Conservation (phyloP, 2,329 filamentous ascomycete species). For the Ceratocystiopsis brevicomis region DNA sequence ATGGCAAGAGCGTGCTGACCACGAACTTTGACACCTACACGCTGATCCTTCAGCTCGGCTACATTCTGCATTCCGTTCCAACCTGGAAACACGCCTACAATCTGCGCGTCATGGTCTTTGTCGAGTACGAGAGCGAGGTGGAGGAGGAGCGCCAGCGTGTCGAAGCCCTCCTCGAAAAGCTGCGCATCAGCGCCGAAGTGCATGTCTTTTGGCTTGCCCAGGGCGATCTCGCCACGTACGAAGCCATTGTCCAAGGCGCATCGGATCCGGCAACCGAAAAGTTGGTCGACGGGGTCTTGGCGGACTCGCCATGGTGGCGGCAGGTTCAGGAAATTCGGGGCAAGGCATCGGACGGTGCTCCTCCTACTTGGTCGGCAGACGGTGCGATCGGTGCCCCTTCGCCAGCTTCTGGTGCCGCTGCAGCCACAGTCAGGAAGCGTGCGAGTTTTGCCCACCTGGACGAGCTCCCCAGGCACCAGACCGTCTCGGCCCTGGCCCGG, state of each 20-base stretch:
- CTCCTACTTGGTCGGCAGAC: too few relatives aligned
- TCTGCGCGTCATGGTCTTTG: conserved; percentile 66
- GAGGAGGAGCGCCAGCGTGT: conserved; percentile 59
- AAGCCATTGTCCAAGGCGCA: conserved; percentile 58
- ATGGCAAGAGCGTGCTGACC: conserved; percentile 50
- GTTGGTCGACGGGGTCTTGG: conserved; percentile 45
- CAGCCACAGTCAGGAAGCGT: conserved; percentile 13
- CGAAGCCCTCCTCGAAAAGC: conserved; percentile 54
- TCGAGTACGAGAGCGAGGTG: conserved; percentile 73
- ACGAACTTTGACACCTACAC: conserved; percentile 71
- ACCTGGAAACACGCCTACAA: conserved; percentile 59
- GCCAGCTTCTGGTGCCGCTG: background rate
- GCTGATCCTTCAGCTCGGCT: conserved; percentile 70
- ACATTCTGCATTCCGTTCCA: conserved; percentile 64
- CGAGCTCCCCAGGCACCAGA: conserved; percentile 42
- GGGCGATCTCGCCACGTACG: conserved; percentile 53
- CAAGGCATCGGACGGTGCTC: background rate
- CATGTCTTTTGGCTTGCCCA: conserved; percentile 67
- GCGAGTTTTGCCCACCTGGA: conserved; percentile 38
- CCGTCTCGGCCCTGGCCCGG: conserved; percentile 29
- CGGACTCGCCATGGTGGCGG: conserved; percentile 66
- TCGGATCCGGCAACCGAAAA: conserved; percentile 35
- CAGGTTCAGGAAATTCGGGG: conserved; percentile 43
- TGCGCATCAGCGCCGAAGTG: conserved; percentile 64
- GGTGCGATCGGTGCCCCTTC: background rate